Evolutionary conservation across 306 rosid species (phyloP).

Genomic region (Cicer cuneatum): DNA sequence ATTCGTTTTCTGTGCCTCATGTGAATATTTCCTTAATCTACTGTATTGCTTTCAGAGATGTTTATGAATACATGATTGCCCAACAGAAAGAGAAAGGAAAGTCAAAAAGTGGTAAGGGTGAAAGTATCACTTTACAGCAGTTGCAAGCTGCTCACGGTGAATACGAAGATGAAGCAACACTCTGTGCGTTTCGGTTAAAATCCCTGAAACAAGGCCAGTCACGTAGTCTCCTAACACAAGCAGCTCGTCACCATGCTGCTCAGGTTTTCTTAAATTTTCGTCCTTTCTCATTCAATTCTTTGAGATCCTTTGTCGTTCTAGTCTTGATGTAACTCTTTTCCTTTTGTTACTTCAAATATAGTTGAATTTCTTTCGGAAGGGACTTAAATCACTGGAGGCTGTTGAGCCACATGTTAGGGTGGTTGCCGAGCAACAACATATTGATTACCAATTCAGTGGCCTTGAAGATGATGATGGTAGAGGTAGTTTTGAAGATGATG

Average conservation of each 20-base stretch:
- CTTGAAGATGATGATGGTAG: conserved; percentile 70
- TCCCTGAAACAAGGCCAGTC: conserved; percentile 89
- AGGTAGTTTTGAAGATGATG: conserved; percentile 50
- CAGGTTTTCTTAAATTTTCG: conserved; percentile 57
- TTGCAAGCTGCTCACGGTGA: conserved; percentile 71
- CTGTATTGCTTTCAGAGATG: conserved; percentile 65
- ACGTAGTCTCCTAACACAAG: conserved; percentile 90
- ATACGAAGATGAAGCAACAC: conserved; percentile 75
- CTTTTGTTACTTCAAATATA: conserved; percentile 46
- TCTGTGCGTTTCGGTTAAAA: conserved; percentile 78
- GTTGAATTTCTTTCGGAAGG: conserved; percentile 90
- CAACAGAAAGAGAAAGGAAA: conserved; percentile 81
- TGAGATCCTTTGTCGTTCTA: conserved; percentile 10
- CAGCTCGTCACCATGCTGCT: conserved; percentile 92
- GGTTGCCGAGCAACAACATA: conserved; percentile 71
- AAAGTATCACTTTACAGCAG: conserved; percentile 64
- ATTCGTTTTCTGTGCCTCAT: conserved; percentile 34
- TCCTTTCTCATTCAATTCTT: conserved; percentile 39
- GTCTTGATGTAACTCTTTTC: conserved; percentile 33
- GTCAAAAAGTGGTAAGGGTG: conserved; percentile 76
- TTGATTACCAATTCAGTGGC: conserved; percentile 80
- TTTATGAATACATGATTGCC: conserved; percentile 69
- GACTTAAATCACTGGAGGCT: conserved; percentile 83
- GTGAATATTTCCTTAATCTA: conserved; percentile 50
- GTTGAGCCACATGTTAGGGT: conserved; percentile 83